Percentiles rank a stretch among this genome's conserved stretches.
Conservation (phyloP, 2,329 filamentous ascomycete genomes). For the Cladobotryum protrusum region DNA sequence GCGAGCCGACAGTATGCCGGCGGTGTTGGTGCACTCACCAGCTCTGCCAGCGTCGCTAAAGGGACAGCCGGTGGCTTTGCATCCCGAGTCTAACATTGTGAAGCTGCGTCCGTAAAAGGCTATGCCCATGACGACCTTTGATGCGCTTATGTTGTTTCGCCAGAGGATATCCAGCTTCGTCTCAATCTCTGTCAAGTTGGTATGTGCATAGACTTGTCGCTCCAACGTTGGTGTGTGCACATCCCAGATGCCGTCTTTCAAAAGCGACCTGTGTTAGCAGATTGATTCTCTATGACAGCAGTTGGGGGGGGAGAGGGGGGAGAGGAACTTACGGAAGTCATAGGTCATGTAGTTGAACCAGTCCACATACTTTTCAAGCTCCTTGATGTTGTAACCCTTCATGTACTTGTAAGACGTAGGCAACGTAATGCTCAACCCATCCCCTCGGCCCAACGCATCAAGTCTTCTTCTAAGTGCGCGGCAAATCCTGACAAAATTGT, state of each 20-base stretch:
- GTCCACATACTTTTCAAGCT: conserved; percentile 23
- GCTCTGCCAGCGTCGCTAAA: conserved; percentile 20
- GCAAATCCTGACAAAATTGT: conserved; percentile 19
- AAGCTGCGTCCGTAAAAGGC: conserved; percentile 40
- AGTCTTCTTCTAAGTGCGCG: conserved; percentile 13
- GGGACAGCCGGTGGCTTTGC: conserved; percentile 23
- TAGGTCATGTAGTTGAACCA: conserved; percentile 42
- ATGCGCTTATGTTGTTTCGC: conserved; percentile 37
- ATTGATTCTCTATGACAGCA: no score
- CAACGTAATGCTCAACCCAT: conserved; percentile 4
- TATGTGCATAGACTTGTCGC: conserved; percentile 33
- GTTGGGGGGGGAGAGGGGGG: background rate
- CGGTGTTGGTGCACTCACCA: conserved; percentile 24
- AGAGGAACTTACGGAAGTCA: conserved; percentile 26
- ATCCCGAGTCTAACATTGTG: conserved; percentile 19
- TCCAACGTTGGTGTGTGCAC: conserved; percentile 8
- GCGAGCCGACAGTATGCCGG: conserved; percentile 24
- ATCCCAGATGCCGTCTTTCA: conserved; percentile 34
- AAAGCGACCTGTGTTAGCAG: background rate
- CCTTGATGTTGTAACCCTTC: conserved; percentile 12
- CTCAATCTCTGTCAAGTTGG: conserved; percentile 43
- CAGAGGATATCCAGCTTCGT: conserved; percentile 39
- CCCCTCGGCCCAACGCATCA: conserved; percentile 4
- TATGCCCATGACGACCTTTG: conserved; percentile 37
- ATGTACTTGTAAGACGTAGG: conserved; percentile 13